Evolutionary conservation across 306 rosid species (phyloP).

Genomic region (Rosa rugosa): DNA sequence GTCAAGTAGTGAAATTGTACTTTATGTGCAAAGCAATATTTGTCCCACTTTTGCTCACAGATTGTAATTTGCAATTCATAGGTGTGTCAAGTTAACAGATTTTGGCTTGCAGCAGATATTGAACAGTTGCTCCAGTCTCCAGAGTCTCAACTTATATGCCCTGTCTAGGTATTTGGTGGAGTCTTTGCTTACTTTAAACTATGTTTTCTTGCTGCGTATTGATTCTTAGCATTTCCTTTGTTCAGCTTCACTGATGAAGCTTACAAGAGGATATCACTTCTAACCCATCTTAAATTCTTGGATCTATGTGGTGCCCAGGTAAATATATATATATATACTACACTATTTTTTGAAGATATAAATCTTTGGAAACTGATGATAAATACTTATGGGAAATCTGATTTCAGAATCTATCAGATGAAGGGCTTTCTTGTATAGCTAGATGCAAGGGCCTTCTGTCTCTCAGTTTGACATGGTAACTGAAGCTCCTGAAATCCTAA

Average conservation of each 20-base stretch:
- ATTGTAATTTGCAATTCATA: constrained; percentile 32
- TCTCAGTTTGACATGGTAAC: constrained; percentile 81
- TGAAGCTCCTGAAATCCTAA: constrained; percentile 23
- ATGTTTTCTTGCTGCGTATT: constrained; percentile 13
- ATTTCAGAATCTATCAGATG: constrained; percentile 74
- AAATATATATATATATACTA: constrained; percentile 11
- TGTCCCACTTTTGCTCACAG: constrained; percentile 18
- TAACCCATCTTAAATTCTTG: constrained; percentile 51
- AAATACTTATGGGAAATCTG: constrained; percentile 19
- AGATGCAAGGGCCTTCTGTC: constrained; percentile 60
- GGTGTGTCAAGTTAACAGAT: constrained; percentile 77
- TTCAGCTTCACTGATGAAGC: constrained; percentile 75
- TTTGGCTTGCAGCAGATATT: constrained; percentile 59
- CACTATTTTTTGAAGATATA: constrained; percentile 9
- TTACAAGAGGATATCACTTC: constrained; percentile 56
- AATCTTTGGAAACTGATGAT: constrained; percentile 19
- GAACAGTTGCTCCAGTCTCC: constrained; percentile 52
- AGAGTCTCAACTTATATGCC: constrained; percentile 77
- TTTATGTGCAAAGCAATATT: constrained; percentile 18
- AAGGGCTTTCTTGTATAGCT: constrained; percentile 61
- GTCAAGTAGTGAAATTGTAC: background rate
- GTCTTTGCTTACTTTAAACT: constrained; percentile 10
- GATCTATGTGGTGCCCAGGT: constrained; percentile 94
- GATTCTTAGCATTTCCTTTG: constrained; percentile 23
- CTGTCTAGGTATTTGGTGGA: constrained; percentile 60